Percentiles rank a stretch among this genome's conserved stretches.
Evolutionary conservation across 2,329 filamentous ascomycete genomes (phyloP).

Genomic region (Cryphonectria nitschkei): DNA sequence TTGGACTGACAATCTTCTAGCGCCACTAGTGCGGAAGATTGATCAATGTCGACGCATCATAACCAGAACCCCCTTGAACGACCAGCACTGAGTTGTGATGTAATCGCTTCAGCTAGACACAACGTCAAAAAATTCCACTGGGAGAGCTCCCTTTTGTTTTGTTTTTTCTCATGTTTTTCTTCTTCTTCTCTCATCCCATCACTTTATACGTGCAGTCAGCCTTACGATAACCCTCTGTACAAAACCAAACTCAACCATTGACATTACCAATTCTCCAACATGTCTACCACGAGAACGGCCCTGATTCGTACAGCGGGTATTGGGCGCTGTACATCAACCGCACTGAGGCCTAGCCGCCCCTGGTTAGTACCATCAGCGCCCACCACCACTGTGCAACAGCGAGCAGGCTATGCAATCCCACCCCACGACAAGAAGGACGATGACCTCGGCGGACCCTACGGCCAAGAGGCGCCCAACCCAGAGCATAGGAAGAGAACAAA

Average conservation of each 20-base stretch:
- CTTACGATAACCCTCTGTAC: not conserved
- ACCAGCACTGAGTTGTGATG: not conserved
- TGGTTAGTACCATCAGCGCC: constrained; percentile 5
- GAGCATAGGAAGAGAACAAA: constrained; percentile 19
- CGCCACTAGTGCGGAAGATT: not conserved
- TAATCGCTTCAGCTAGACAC: not conserved
- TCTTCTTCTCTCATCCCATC: not conserved
- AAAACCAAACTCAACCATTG: not conserved
- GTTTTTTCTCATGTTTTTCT: not conserved
- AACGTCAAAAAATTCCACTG: not conserved
- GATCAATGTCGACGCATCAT: not conserved
- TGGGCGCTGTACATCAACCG: not conserved
- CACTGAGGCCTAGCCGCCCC: not conserved
- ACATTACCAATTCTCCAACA: not conserved
- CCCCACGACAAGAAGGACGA: constrained; percentile 22
- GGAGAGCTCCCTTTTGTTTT: not conserved
- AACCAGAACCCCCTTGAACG: not conserved
- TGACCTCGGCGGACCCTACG: constrained; percentile 21
- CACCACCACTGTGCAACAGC: constrained; percentile 1
- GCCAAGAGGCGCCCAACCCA: constrained; percentile 19
- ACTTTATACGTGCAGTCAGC: no score
- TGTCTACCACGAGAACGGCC: constrained; percentile 2
- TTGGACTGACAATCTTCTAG: not conserved
- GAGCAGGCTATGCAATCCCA: constrained; percentile 21
- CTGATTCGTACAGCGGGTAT: not conserved